phyloP scores from a whole-genome alignment of 73 alveolate species.

The Paramecium sexaurelia region DNA sequence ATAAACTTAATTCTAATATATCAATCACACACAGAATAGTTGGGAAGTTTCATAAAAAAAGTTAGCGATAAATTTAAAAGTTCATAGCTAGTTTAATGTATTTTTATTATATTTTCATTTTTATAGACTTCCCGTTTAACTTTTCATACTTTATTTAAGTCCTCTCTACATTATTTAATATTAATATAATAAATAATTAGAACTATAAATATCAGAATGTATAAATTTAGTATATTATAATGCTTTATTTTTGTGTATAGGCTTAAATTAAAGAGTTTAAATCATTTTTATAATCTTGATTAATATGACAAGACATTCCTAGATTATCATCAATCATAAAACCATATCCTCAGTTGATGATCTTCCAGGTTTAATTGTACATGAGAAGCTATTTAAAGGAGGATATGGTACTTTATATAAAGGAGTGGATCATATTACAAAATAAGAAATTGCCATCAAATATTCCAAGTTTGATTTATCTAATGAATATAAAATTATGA shows the following conservation, averaged over 20 bases:
- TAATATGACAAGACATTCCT: neutral
- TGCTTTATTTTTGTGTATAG: neutral
- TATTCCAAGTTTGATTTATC: neutral
- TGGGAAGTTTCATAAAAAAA: no score
- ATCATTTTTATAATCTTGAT: neutral
- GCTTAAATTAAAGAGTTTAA: neutral
- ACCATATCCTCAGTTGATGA: neutral
- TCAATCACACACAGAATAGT: neutral
- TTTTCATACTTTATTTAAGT: no score
- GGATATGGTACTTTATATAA: conserved; percentile 21
- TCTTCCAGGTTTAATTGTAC: conserved; percentile 3
- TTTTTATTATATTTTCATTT: no score
- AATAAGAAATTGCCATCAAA: neutral
- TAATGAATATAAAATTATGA: conserved; percentile 27
- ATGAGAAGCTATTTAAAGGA: conserved; percentile 26
- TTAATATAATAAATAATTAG: neutral
- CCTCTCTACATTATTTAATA: neutral
- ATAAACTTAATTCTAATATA: neutral
- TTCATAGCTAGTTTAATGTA: no score
- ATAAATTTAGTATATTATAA: neutral
- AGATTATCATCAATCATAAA: neutral
- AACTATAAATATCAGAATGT: neutral
- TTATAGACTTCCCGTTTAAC: neutral
- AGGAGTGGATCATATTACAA: neutral
- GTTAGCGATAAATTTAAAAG: no score